phyloP scores from a whole-genome alignment of 805 yeast species.

The Candida boleticola region DNA sequence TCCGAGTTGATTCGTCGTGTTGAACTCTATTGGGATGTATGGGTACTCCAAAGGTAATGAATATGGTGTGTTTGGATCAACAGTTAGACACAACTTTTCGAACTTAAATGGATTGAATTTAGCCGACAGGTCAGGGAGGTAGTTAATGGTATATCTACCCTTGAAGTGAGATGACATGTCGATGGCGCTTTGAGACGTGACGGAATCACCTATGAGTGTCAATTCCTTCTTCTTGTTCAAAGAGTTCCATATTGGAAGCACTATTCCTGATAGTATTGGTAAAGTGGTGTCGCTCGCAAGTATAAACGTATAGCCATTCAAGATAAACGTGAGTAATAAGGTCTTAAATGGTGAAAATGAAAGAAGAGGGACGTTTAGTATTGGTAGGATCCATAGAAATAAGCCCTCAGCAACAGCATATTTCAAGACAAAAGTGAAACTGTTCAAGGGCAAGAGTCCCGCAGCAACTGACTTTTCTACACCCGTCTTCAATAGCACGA shows the following conservation, averaged over 20 bases:
- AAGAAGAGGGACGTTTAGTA: slow-evolving; percentile 72
- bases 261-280: slow-evolving; percentile 38
- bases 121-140: slow-evolving; percentile 89
- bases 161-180: slow-evolving; percentile 66
- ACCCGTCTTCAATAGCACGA: slow-evolving; percentile 55
- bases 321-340: slow-evolving; percentile 41
- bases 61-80: slow-evolving; percentile 56
- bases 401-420: slow-evolving; percentile 72
- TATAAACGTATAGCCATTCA: slow-evolving; percentile 53
- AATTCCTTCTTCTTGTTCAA: slow-evolving; percentile 44
- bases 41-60: slow-evolving; percentile 27
- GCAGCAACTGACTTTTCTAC: slow-evolving; percentile 22
- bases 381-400: slow-evolving; percentile 68
- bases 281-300: slow-evolving; percentile 51
- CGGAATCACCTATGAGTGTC: slow-evolving; percentile 50
- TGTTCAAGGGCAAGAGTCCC: slow-evolving; percentile 43
- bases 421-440: slow-evolving; percentile 60
- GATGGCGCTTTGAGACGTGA: slow-evolving; percentile 32
- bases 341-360: slow-evolving; percentile 61
- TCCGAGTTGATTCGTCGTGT: slow-evolving; percentile 73
- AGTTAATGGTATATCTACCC: slow-evolving; percentile 83
- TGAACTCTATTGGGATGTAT: slow-evolving; percentile 70
- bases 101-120: slow-evolving; percentile 72
- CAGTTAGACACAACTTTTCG: slow-evolving; percentile 52
- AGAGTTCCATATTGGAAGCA: slow-evolving; percentile 44